Evolutionary conservation across 1,139 yeast genomes (phyloP), one percentile per base, ranked within the genome.

Genomic region (Lodderomyces elongisporus): DNA sequence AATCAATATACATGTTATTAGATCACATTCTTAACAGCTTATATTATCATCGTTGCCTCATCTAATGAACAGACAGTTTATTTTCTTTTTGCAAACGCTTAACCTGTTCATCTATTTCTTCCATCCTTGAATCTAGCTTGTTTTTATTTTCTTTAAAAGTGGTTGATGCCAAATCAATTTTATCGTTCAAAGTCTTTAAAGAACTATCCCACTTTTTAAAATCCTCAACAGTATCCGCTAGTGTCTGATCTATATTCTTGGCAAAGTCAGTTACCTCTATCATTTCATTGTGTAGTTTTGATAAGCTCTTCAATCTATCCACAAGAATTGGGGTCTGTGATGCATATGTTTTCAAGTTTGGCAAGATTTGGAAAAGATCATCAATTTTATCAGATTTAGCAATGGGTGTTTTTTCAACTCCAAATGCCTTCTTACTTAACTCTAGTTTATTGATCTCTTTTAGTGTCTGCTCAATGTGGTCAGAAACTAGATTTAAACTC

Each of bases 241-340:
- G 38, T 9, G 52, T 47, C 17, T 44, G 28, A 34, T 75, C 77
- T 23, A 76, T 40, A 5, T 44, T 44, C 6, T 45, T 44, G 5
- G 59, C 52, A n/a, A 57, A 51, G 4, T 47, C 44, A 4, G 61
- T 53, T 6, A 57, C 45, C 15, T 43, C 49, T 6, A 60, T 60
- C 23, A 62, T 38, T 16, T 66, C 70, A 4, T 62, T 44, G 45
- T 77, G 82, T 2, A 75, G 55, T 0, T 48, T 51, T 37, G 66
- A 62, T 30, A 77, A 54, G 0, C 70, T 52, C 38, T 67, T 62
- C 21, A 78, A 52, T 26, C 85, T 51, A 10, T 53, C 45, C 3
- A 71, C 35, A 2, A 76, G 35, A 3, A 54, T 46, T 0, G 81
- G 80, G 1, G 75, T 51, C 2, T 53, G 43, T 5, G 48, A 41